phyloP scores from a whole-genome alignment of 768 basidiomycete genomes.

The Suillus subalutaceus region DNA sequence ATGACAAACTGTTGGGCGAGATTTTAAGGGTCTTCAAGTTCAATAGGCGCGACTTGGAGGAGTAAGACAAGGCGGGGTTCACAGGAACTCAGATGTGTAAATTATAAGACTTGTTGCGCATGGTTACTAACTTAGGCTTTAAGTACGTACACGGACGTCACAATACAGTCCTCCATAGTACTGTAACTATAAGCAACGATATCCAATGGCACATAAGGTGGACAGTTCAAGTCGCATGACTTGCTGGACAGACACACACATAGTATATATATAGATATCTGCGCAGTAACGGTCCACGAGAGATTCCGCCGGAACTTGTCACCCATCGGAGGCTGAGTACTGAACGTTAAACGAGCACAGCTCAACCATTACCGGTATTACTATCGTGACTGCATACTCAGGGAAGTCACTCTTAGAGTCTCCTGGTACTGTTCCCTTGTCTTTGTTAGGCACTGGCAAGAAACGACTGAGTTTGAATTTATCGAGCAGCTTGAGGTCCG shows the following conservation, averaged over 20 bases:
- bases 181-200: neutral
- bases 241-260: neutral
- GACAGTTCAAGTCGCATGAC: neutral
- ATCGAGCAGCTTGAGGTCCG: neutral
- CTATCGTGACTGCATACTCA: neutral
- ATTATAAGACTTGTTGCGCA: conserved; percentile 5
- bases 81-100: conserved; percentile 12
- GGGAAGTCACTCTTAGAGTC: neutral
- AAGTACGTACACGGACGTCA: neutral
- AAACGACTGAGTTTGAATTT: conserved; percentile 5
- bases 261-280: neutral
- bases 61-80: conserved; percentile 4
- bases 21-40: conserved; percentile 20
- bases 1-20: neutral
- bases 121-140: neutral
- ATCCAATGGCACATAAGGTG: neutral
- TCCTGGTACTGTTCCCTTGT: neutral
- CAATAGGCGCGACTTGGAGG: neutral
- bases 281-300: neutral
- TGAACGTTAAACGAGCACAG: conserved; percentile 1
- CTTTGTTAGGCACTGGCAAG: neutral
- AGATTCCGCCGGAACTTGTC: neutral
- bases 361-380: neutral
- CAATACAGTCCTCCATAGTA: neutral
- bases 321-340: neutral